These are phyloP conservation scores for Iberis amara DNA, from an alignment of 441 rosid species.

Conservation along the genomic window DNA sequence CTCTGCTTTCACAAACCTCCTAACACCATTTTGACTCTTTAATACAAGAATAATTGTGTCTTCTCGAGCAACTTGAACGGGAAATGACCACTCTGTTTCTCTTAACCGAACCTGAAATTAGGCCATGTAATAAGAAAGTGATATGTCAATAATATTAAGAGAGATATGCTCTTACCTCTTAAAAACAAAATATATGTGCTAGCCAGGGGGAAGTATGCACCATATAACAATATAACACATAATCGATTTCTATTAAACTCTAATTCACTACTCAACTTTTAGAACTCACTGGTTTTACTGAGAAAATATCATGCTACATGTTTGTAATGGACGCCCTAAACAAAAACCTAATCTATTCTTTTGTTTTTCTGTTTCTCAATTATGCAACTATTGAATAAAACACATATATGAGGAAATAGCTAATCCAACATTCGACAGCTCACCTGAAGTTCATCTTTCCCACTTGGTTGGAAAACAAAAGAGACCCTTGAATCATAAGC, in stretches of 20 bases:
- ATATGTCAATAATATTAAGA: too few relatives aligned
- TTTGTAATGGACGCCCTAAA: constrained; percentile 7
- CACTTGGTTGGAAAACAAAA: constrained; percentile 56
- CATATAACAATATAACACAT: constrained; percentile 15
- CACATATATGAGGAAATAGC: constrained; percentile 6
- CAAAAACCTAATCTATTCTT: constrained; percentile 3
- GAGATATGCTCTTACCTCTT: constrained; percentile 10
- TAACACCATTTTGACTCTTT: constrained; percentile 52
- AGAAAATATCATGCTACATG: constrained; percentile 14
- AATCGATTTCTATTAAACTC: constrained; percentile 7
- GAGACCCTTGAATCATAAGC: constrained; percentile 79
- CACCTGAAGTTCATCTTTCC: constrained; percentile 83
- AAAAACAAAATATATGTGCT: constrained; percentile 10
- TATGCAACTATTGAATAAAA: constrained; percentile 18
- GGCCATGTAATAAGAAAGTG: constrained; percentile 13
- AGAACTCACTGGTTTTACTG: constrained; percentile 18
- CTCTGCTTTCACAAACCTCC: constrained; percentile 64
- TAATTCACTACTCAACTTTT: constrained; percentile 11
- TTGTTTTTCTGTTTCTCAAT: not conserved
- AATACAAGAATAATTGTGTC: constrained; percentile 82
- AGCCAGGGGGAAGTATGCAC: not conserved
- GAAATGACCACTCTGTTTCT: constrained; percentile 94
- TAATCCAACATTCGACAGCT: constrained; percentile 23
- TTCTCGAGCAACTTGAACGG: constrained; percentile 77
- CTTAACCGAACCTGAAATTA: constrained; percentile 61